Conservation (phyloP, 495 filamentous ascomycete species). For the Terfezia claveryi region DNA sequence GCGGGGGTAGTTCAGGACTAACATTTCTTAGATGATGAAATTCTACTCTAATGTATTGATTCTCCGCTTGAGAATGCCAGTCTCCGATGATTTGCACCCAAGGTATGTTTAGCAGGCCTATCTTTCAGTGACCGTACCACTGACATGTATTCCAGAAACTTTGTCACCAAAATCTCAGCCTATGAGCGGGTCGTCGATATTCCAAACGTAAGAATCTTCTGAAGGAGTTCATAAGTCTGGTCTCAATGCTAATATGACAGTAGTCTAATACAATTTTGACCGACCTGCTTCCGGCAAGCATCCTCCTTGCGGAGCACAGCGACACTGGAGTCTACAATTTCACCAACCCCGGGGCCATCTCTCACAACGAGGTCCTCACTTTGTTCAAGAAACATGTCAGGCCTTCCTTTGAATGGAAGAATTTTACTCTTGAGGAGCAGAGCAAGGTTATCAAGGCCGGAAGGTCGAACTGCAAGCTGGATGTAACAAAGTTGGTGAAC, state of each 20-base stretch:
- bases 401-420: constrained; percentile 40
- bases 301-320: constrained; percentile 35
- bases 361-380: constrained; percentile 41
- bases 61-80: constrained; percentile 45
- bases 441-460: constrained; percentile 43
- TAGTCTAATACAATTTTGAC: constrained; percentile 39
- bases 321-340: constrained; percentile 41
- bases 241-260: background rate
- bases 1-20: constrained; percentile 1
- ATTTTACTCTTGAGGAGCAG: constrained; percentile 43
- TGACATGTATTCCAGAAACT: constrained; percentile 25
- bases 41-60: constrained; percentile 36
- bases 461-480: constrained; percentile 41
- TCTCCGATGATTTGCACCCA: constrained; percentile 40
- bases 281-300: constrained; percentile 38
- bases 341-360: constrained; percentile 44
- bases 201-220: constrained; percentile 25
- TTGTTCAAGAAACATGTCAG: constrained; percentile 40
- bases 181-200: constrained; percentile 43
- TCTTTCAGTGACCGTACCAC: too few relatives aligned
- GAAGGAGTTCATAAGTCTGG: background rate
- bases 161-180: constrained; percentile 44
- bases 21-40: constrained; percentile 30
- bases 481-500: constrained; percentile 35
- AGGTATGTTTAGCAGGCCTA: background rate